Conservation (phyloP, 2,329 filamentous ascomycete genomes). For the Cladosporium phlei region DNA sequence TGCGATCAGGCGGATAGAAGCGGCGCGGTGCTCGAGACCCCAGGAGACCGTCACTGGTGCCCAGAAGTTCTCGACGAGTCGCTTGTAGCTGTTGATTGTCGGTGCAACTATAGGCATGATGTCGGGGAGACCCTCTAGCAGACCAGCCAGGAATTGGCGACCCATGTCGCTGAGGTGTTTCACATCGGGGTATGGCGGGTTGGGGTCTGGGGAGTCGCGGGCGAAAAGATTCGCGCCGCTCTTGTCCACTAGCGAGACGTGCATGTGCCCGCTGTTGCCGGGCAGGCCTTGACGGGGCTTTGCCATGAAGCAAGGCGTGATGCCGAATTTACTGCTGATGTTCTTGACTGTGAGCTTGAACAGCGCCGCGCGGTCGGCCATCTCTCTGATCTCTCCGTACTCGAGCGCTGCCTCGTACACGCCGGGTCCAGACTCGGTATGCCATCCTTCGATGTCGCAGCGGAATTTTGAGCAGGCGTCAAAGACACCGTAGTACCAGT, state of each 20-base stretch:
- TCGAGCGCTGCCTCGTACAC: conserved; percentile 95
- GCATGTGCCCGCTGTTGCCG: conserved; percentile 94
- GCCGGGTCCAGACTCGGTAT: conserved; percentile 88
- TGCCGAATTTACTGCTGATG: conserved; percentile 77
- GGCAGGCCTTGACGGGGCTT: conserved; percentile 88
- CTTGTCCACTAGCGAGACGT: conserved; percentile 76
- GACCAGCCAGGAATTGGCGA: conserved; percentile 84
- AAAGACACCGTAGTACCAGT: conserved; percentile 87
- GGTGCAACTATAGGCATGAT: conserved; percentile 94
- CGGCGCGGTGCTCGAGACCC: conserved; percentile 91
- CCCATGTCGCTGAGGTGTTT: conserved; percentile 80
- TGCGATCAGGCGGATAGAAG: conserved; percentile 82
- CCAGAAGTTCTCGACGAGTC: conserved; percentile 98
- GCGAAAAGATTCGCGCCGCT: conserved; percentile 77
- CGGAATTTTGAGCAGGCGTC: conserved; percentile 71
- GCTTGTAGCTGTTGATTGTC: conserved; percentile 96
- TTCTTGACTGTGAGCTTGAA: conserved; percentile 97
- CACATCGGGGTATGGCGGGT: conserved; percentile 69
- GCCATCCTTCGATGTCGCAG: conserved; percentile 88
- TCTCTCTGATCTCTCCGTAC: conserved; percentile 78
- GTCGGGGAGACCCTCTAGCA: conserved; percentile 83
- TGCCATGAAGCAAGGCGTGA: conserved; percentile 98
- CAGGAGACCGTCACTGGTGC: conserved; percentile 95
- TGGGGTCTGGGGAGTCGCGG: conserved; percentile 65
- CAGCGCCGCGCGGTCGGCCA: conserved; percentile 85